These are phyloP conservation scores for Glarea lozoyensis DNA, from an alignment of 495 filamentous ascomycete species.

Conservation along the genomic window DNA sequence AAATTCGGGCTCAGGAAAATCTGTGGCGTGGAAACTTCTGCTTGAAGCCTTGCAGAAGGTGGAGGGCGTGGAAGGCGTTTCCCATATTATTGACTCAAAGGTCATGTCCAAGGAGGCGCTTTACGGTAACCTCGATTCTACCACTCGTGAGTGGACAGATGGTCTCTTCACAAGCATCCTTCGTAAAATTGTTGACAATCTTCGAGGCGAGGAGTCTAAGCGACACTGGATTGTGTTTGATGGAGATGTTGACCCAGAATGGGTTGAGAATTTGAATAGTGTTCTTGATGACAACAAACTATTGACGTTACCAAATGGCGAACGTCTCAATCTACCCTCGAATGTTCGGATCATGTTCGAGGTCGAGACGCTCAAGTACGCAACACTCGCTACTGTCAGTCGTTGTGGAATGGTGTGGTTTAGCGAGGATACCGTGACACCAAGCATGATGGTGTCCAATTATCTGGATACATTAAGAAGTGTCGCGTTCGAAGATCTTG, in stretches of 20 bases:
- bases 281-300: conserved; percentile 98
- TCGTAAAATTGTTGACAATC: conserved; percentile 96
- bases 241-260: conserved; percentile 96
- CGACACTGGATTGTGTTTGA: conserved; percentile 99
- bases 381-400: conserved; percentile 92
- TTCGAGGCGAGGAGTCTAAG: conserved; percentile 92
- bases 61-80: conserved; percentile 87
- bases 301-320: conserved; percentile 91
- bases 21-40: conserved; percentile 88
- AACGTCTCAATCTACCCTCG: conserved; percentile 83
- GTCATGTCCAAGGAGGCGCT: conserved; percentile 99
- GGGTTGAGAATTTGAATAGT: conserved; percentile 99
- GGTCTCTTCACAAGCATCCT: conserved; percentile 96
- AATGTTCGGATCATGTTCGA: conserved; percentile 99
- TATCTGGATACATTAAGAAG: conserved; percentile 77
- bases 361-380: conserved; percentile 97
- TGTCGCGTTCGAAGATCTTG: conserved; percentile 82
- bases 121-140: conserved; percentile 91
- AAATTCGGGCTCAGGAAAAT: conserved; percentile 90
- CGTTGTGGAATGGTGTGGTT: conserved; percentile 99
- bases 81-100: conserved; percentile 96
- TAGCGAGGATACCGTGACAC: conserved; percentile 91
- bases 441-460: conserved; percentile 84
- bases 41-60: conserved; percentile 85
- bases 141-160: conserved; percentile 97